Conservation (phyloP, 352 stramenopile genomes). For the Globisporangium spiculum region DNA sequence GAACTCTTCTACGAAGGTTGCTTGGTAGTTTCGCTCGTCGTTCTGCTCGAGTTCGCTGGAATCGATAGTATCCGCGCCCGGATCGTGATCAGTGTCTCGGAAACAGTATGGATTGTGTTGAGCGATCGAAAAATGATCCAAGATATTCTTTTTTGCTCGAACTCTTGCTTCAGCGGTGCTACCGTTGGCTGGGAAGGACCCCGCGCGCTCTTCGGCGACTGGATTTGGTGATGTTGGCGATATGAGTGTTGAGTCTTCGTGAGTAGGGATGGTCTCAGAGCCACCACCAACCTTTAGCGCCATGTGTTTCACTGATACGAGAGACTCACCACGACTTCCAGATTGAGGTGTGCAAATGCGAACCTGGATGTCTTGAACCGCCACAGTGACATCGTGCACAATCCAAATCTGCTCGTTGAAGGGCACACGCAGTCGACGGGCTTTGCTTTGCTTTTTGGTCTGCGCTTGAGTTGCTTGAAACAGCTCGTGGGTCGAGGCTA, state of each 20-base stretch:
- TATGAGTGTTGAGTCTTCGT: constrained; percentile 21
- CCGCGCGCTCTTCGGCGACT: not conserved
- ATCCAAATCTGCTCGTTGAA: constrained; percentile 29
- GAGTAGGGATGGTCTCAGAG: constrained; percentile 22
- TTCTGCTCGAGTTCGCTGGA: constrained; percentile 17
- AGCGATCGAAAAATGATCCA: constrained; percentile 70
- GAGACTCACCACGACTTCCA: constrained; percentile 59
- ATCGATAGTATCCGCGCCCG: not conserved
- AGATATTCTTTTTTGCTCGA: constrained; percentile 54
- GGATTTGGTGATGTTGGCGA: not conserved
- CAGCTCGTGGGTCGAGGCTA: constrained; percentile 28
- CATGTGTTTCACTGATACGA: constrained; percentile 57
- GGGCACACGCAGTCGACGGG: constrained; percentile 26
- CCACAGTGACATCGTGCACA: constrained; percentile 42
- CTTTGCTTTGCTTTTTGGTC: constrained; percentile 8
- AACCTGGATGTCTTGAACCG: constrained; percentile 59
- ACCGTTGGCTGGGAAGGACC: constrained; percentile 4
- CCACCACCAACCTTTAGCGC: constrained; percentile 48
- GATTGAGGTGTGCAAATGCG: constrained; percentile 60
- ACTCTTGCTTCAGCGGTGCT: constrained; percentile 9
- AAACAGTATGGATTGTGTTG: constrained; percentile 76
- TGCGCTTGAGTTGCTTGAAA: constrained; percentile 15
- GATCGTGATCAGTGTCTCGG: constrained; percentile 42
- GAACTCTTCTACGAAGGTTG: constrained; percentile 51
- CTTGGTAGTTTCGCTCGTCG: constrained; percentile 16